These are phyloP conservation scores for Colletotrichum truncatum DNA, from an alignment of 2,329 filamentous ascomycete species.

Conservation along the genomic window DNA sequence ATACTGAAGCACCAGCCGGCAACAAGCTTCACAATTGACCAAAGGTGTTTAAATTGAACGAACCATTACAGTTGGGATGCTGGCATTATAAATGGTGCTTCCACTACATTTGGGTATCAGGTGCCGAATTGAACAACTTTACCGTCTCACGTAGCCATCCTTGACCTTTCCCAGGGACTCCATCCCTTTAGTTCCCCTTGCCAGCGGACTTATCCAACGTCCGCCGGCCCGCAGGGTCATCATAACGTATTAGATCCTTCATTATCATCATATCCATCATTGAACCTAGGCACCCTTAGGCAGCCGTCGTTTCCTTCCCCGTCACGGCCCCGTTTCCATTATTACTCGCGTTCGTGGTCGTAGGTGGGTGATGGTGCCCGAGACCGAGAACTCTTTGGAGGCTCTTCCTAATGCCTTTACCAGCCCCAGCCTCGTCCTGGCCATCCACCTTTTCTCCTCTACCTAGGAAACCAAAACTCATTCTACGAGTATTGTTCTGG, in stretches of 20 bases:
- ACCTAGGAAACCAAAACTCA: slow-evolving; percentile 58
- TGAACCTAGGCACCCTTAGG: not conserved
- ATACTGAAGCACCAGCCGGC: not conserved
- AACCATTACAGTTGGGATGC: not conserved
- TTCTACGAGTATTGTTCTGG: slow-evolving; percentile 46
- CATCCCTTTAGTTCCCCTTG: not conserved
- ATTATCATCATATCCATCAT: slow-evolving; percentile 13
- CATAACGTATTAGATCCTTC: not conserved
- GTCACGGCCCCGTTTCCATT: slow-evolving; percentile 1
- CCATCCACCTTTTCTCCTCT: slow-evolving; percentile 45
- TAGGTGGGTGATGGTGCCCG: slow-evolving; percentile 33
- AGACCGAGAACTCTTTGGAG: slow-evolving; percentile 56
- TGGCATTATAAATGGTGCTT: not conserved
- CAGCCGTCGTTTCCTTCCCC: not conserved
- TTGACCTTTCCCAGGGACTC: not conserved
- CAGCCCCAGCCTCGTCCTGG: slow-evolving; percentile 41
- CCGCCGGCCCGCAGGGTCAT: not conserved
- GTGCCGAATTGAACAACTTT: not conserved
- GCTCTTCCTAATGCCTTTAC: slow-evolving; percentile 55
- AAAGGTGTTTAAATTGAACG: no score
- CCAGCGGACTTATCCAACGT: no score
- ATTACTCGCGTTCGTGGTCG: not conserved
- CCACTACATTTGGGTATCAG: slow-evolving; percentile 3
- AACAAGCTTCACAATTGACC: not conserved
- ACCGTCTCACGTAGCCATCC: not conserved